Evolutionary conservation across 768 basidiomycete species (phyloP).

Genomic region (Lactifluus subvellereus): DNA sequence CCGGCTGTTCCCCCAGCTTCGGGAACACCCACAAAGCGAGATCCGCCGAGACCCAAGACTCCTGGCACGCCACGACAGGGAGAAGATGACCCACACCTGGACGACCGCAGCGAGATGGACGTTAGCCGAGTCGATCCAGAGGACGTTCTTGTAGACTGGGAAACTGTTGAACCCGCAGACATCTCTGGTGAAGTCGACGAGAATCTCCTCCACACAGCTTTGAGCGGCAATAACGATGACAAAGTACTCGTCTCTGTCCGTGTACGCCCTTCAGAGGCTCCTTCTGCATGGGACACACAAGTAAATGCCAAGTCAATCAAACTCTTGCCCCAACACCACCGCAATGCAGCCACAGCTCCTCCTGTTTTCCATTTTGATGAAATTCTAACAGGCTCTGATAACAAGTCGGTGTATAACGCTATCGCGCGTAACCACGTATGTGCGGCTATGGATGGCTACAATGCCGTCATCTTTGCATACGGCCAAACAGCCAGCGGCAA

Average conservation of each 20-base stretch:
- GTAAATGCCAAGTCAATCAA: conserved; percentile 48
- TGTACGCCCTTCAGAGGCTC: conserved; percentile 51
- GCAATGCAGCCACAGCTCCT: conserved; percentile 35
- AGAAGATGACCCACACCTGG: conserved; percentile 46
- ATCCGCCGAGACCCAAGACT: conserved; percentile 30
- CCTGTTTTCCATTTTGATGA: conserved; percentile 66
- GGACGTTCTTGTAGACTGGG: conserved; percentile 68
- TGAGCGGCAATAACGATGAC: conserved; percentile 65
- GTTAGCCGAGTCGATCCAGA: conserved; percentile 70
- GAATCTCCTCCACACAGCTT: conserved; percentile 37
- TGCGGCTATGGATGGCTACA: conserved; percentile 96
- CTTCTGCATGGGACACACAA: conserved; percentile 52
- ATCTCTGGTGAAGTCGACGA: conserved; percentile 66
- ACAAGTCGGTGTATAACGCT: conserved; percentile 71
- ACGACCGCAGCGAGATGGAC: conserved; percentile 64
- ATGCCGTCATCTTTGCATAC: conserved; percentile 92
- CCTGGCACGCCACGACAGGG: conserved; percentile 34
- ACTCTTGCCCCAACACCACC: conserved; percentile 52
- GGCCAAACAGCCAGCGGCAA: conserved; percentile 85
- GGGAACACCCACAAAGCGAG: conserved; percentile 24
- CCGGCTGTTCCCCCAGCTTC: conserved; percentile 16
- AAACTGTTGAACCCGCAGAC: conserved; percentile 65
- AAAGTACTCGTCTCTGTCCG: conserved; percentile 84
- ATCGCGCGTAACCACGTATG: conserved; percentile 75
- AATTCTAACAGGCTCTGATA: conserved; percentile 70